Conservation (phyloP, 768 basidiomycete genomes). For the Pholiota conissans region DNA sequence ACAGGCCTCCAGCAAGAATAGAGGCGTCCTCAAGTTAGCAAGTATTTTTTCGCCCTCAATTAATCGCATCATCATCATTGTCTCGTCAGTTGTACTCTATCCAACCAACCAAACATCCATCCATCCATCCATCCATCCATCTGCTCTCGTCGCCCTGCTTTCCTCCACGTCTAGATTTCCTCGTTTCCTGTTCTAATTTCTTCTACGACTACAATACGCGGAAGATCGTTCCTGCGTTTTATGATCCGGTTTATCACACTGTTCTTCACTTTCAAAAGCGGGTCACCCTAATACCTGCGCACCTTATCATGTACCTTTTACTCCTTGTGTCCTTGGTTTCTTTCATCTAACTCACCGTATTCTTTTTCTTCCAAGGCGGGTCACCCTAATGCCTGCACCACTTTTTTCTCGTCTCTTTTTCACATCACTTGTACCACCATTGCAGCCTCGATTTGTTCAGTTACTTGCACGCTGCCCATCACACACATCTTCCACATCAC, state of each 20-base stretch:
- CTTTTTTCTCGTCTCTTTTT: background rate
- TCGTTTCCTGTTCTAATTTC: background rate
- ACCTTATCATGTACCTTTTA: background rate
- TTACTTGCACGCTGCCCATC: too few species aligned
- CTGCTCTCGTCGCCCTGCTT: too few species aligned
- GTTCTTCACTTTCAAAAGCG: background rate
- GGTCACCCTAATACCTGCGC: conserved; percentile 2
- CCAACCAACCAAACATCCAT: background rate
- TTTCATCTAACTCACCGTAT: too few species aligned
- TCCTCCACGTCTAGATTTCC: background rate
- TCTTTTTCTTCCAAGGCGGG: background rate
- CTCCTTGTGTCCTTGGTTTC: background rate
- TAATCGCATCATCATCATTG: background rate
- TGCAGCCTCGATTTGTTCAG: too few species aligned
- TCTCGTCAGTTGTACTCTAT: background rate
- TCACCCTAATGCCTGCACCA: background rate
- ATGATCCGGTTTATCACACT: background rate
- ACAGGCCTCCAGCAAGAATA: conserved; percentile 4
- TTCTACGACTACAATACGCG: background rate
- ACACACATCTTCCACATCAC: background rate
- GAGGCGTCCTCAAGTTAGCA: background rate
- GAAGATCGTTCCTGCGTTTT: background rate
- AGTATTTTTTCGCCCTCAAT: background rate
- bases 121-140: too few species aligned
- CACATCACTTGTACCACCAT: too few species aligned